Evolutionary conservation across 148 eudicot genomes (phyloP).

Genomic region (Amaranthus palmeri): DNA sequence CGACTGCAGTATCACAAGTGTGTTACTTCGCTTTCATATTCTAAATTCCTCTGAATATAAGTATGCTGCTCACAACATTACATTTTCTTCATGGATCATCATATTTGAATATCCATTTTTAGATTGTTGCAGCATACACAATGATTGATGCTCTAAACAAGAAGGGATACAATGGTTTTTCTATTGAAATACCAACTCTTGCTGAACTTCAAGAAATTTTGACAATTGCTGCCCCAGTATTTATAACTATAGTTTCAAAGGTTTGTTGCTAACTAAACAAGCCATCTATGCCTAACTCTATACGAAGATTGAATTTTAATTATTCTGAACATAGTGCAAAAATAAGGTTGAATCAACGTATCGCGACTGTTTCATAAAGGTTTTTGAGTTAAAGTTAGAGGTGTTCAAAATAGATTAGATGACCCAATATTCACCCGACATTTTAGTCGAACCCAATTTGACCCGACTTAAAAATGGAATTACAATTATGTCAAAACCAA

Average conservation of each 20-base stretch:
- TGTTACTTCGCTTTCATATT: conserved; percentile 7
- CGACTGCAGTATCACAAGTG: conserved; percentile 87
- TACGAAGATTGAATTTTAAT: neutral
- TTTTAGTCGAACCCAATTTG: no score
- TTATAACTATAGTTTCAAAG: conserved; percentile 85
- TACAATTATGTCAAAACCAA: no score
- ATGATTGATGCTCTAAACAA: conserved; percentile 72
- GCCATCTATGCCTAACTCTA: neutral
- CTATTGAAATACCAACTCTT: conserved; percentile 51
- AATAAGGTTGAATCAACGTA: no score
- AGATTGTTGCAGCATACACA: conserved; percentile 87
- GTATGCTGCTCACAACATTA: neutral
- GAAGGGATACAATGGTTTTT: conserved; percentile 81
- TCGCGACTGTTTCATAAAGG: no score
- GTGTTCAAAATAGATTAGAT: no score
- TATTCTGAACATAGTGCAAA: neutral
- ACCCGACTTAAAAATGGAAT: no score
- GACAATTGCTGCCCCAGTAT: conserved; percentile 78
- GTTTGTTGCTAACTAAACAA: conserved; percentile 32
- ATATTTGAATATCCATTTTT: conserved; percentile 1
- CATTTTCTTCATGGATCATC: neutral
- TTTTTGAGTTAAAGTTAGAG: no score
- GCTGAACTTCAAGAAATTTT: conserved; percentile 65
- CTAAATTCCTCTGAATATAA: neutral
- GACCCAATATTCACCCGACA: no score